Base-by-base conservation (phyloP, 345 rosid species). In the Eutrema heterophyllum region DNA sequence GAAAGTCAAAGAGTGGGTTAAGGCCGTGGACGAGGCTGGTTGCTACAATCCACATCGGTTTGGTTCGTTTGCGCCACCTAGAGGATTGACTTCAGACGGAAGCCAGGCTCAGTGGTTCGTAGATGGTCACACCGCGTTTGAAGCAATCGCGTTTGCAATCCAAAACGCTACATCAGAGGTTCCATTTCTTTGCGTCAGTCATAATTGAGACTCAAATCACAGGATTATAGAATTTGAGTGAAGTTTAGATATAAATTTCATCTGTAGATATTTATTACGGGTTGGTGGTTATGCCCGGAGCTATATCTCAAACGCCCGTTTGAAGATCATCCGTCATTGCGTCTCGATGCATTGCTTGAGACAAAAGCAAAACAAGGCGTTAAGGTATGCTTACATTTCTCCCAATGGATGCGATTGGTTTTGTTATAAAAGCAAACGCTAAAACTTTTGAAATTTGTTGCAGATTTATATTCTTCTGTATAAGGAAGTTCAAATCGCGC, bases 231-330 rank as follows among this genome's bases (percentile, higher is more conserved):
- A 15, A n/a, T 12, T 30, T 32, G 5, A 3, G 33, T 30, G 40
- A 26, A 55, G 62, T 65, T 38, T 35, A 11, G 4, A 46, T 39
- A 11, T 4, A 49, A 41, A 2, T 13, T 29, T 64, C 50, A 21
- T 38, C n/a, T 76, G 82, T 83, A 89, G 98, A 87, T 91, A 81
- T 88, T 86, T 67, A 85, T 94, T 43, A 91, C 96, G 48, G 98
- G 98, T 76, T 94, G 98, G 98, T 94, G 98, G 98, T 87, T 94
- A 74, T 94, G 97, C 77, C 96, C 98, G 2, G 97, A 94, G 78
- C 79, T 91, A 68, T 91, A 87, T 78, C 87, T 94, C 57, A 87
- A 91, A 81, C 90, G 98, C n/a, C 97, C 98, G 33, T 94, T 91
- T 53, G 45, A 81, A 62, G 82, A 78, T 60, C 80, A 88, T 67